Base-by-base conservation (phyloP, 352 stramenopile species). In the Globisporangium megalacanthum region DNA sequence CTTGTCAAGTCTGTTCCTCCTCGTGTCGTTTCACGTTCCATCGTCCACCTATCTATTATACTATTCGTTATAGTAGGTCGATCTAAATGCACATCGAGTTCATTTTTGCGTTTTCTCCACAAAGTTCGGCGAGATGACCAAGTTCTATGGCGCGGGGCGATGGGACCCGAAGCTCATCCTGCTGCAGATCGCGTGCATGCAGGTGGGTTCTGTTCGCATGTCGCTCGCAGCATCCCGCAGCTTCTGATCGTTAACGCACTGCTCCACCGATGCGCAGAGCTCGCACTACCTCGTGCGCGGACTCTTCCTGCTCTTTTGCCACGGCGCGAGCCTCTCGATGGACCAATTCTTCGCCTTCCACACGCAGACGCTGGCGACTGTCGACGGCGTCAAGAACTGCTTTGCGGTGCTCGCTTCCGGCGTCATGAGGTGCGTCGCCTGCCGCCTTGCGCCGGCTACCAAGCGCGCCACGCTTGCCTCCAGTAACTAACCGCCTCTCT, bases 111-210 rank as follows among this genome's bases (percentile, higher is more conserved):
- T 20, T 4, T 35, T 36, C 31, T 20, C 19, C 36, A 50, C 33
- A 11, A 61, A 57, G 31, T 45, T 20, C 49, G 47, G 11, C 9
- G 66, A 41, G 56, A 94, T 92, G 84, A 66, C 82, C 61, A 89
- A 88, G 69, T 94, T 94, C 62, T 95, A 94, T 60, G 83, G 79
- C 59, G 62, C 75, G 4, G 66, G 70, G 50, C 83, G 79, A 48
- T 95, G 86, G 86, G 77, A 86, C 60, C 86, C 86, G 17, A 94
- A 91, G 75, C 79, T 95, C 62, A 95, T 94, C 58, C 53, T 89
- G 44, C 69, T 94, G 62, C 86, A 95, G 72, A 95, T 95, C 35
- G 52, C 86, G 20, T 92, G 81, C 63, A 83, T 95, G 77, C 86
- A 95, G 81, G 86, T 94, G 57, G 41, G 66, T 61, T 56, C 2